phyloP scores from a whole-genome alignment of 176 grass and related monocot species.

The Poa pratensis region DNA sequence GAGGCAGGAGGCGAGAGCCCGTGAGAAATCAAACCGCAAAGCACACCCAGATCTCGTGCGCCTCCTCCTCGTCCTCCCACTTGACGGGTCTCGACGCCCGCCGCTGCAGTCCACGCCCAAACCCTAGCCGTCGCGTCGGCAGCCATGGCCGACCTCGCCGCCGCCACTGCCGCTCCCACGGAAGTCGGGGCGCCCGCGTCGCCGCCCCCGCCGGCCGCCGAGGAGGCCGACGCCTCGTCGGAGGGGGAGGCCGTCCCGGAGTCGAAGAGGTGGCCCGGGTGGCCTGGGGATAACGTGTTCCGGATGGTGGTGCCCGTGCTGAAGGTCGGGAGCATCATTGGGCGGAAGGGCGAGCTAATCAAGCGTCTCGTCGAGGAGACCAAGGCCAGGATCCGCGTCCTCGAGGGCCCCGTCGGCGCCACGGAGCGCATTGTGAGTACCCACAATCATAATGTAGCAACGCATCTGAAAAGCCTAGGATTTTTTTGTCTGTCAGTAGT shows the following conservation, averaged over 20 bases:
- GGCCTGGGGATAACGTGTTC: slow-evolving; percentile 90
- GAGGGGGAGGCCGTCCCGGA: slow-evolving; percentile 32
- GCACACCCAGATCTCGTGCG: slow-evolving; percentile 41
- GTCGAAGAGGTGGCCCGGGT: slow-evolving; percentile 88
- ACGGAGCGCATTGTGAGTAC: slow-evolving; percentile 85
- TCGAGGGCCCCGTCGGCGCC: slow-evolving; percentile 76
- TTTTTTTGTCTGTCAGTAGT: background rate
- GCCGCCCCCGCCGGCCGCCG: background rate
- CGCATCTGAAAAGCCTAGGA: background rate
- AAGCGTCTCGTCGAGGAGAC: slow-evolving; percentile 95
- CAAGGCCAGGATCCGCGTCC: slow-evolving; percentile 79
- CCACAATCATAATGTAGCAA: background rate
- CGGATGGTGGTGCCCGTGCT: slow-evolving; percentile 79
- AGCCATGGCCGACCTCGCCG: slow-evolving; percentile 43
- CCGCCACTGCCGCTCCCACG: background rate
- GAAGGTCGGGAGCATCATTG: slow-evolving; percentile 94
- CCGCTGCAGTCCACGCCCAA: slow-evolving; percentile 42
- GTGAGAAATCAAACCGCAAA: slow-evolving; percentile 17
- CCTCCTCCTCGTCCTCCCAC: slow-evolving; percentile 4
- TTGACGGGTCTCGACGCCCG: slow-evolving; percentile 26
- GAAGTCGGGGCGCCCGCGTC: slow-evolving; percentile 12
- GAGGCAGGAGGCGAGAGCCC: background rate
- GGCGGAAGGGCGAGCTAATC: slow-evolving; percentile 89
- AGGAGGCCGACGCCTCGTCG: background rate
- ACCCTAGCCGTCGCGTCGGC: slow-evolving; percentile 52